Base-by-base conservation (phyloP, 176 grass and related monocot genomes). In the Typha latifolia region DNA sequence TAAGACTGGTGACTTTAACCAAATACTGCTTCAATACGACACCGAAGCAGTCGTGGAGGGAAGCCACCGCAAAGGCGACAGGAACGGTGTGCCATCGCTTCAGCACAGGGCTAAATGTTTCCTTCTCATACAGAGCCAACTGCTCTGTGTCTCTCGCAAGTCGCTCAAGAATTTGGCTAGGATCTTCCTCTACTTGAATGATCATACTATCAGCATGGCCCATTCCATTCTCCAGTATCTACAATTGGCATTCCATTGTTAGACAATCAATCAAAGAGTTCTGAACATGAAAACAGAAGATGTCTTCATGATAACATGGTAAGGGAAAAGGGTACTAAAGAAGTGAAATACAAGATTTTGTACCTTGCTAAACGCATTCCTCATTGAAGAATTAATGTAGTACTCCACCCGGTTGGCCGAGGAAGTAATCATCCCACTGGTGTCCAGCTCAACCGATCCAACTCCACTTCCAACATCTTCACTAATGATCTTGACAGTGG, bases 11-110 rank as follows among this genome's bases (percentile, higher is more conserved):
- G 49, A 82, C 76, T 80, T 72, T 84, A 26, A 34, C 48, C 1
- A 92, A 63, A 72, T 92, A 91, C 69, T 82, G 64, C 79, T 87
- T 73, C 63, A 97, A 81, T 63, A 97, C 83, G 26, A 85, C 72
- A 48, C 94, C 88, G 69, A 82, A 97, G 74, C 89, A 97, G 66
- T 74, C 72, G 76, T 92, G 94, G 51, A 97, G 81, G 47, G 94
- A 82, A 37, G 76, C 79, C 34, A 82, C 82, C 0, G 89, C 94
- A 3, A 84, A 66, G 3, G 85, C 94, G 0, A 77, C 74, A 13
- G 94, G 93, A 19, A 78, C 76, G 0, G 83, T 68, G 52, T 92
- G 94, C 82, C 85, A 89, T 27, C 81, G 80, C 81, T 78, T 77
- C 15, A 97, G 72, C 48, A 90, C 62, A 6, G 81, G 81, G 64